phyloP scores from a whole-genome alignment of 1,284 basidiomycete genomes.

The Irpex lacteus region DNA sequence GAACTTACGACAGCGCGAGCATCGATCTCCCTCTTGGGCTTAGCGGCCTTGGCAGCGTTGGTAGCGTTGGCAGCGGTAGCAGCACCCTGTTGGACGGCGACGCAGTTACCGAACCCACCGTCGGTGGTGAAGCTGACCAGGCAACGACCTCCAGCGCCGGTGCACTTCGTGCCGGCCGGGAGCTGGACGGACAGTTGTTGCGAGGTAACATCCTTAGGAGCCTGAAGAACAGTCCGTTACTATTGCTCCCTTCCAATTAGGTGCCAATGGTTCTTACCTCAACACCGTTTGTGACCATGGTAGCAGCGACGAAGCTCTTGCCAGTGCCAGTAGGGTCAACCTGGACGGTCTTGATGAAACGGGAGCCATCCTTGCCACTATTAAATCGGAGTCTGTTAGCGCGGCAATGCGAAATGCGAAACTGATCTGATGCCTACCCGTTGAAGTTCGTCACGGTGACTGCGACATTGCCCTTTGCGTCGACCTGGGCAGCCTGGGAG shows the following conservation, averaged over 20 bases:
- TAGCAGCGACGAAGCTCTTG: slow-evolving; percentile 32
- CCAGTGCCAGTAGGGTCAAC: slow-evolving; percentile 39
- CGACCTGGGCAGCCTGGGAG: slow-evolving; percentile 40
- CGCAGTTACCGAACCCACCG: slow-evolving; percentile 53
- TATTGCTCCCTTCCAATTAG: neutral
- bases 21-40: neutral
- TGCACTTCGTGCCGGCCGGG: slow-evolving; percentile 48
- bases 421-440: slow-evolving; percentile 32
- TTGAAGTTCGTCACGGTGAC: slow-evolving; percentile 50
- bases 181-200: slow-evolving; percentile 41
- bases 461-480: slow-evolving; percentile 40
- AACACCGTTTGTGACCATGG: slow-evolving; percentile 37
- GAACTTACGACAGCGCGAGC: slow-evolving; percentile 14
- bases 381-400: neutral
- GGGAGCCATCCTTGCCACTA: slow-evolving; percentile 48
- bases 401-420: neutral
- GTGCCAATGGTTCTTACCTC: slow-evolving; percentile 20
- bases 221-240: slow-evolving; percentile 15
- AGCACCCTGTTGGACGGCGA: slow-evolving; percentile 33
- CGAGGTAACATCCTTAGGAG: slow-evolving; percentile 31
- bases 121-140: slow-evolving; percentile 46
- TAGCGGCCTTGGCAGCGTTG: slow-evolving; percentile 1
- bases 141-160: slow-evolving; percentile 43
- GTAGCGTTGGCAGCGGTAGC: neutral
- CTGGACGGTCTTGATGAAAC: slow-evolving; percentile 34